Evolutionary conservation across 805 yeast species (phyloP).

Genomic region (Spathaspora arborariae): DNA sequence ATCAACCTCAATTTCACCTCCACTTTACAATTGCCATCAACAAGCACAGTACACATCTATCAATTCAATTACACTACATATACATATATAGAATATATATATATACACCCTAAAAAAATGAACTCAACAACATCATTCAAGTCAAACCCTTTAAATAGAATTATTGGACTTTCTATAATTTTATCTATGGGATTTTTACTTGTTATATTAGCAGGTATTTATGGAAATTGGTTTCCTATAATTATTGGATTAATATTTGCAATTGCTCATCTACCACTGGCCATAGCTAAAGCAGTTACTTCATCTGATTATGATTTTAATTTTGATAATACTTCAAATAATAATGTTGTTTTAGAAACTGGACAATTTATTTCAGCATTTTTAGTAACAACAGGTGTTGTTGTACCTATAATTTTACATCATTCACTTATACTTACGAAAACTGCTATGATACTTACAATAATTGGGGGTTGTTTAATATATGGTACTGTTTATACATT

Average conservation of each 20-base stretch:
- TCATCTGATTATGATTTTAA: constrained; percentile 41
- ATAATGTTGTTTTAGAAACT: constrained; percentile 57
- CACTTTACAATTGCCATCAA: neutral
- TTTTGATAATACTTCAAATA: constrained; percentile 29
- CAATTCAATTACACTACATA: too few species aligned
- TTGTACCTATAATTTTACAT: constrained; percentile 68
- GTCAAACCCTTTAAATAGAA: constrained; percentile 64
- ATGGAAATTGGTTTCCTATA: constrained; percentile 89
- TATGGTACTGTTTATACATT: constrained; percentile 82
- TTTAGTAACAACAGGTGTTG: constrained; percentile 68
- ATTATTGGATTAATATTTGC: constrained; percentile 50
- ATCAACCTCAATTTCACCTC: neutral
- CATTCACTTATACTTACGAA: constrained; percentile 71
- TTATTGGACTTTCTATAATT: constrained; percentile 70
- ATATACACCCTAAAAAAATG: neutral
- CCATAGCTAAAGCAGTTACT: constrained; percentile 27
- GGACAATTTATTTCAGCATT: constrained; percentile 80
- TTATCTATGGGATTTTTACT: constrained; percentile 87
- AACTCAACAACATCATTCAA: constrained; percentile 14
- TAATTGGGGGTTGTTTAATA: constrained; percentile 79
- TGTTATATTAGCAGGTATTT: constrained; percentile 81
- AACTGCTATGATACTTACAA: constrained; percentile 72
- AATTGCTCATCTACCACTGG: constrained; percentile 37
- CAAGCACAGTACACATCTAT: neutral
- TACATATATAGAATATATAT: neutral